Conservation (phyloP, 306 rosid species). For the Corylus avellana region DNA sequence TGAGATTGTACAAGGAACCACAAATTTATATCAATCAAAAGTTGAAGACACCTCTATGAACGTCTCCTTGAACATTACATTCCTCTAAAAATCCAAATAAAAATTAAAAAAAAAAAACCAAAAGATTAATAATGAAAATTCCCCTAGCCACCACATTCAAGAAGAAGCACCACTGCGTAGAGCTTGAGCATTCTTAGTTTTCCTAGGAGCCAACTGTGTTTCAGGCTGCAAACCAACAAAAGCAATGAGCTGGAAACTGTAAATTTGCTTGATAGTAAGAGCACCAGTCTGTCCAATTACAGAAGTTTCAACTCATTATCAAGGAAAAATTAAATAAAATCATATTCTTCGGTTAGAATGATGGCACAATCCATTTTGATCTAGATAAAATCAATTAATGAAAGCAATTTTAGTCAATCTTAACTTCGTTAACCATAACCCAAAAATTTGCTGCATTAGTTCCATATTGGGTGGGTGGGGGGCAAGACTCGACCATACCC, state of each 20-base stretch:
- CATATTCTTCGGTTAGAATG: not conserved
- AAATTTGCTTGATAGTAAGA: not conserved
- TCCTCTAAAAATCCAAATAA: too few species aligned
- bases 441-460: too few species aligned
- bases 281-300: not conserved
- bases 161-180: slow-evolving; percentile 75
- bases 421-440: not conserved
- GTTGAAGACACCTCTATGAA: too few species aligned
- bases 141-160: slow-evolving; percentile 20
- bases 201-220: slow-evolving; percentile 73
- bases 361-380: not conserved
- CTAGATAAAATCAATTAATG: not conserved
- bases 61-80: too few species aligned
- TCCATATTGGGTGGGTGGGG: too few species aligned
- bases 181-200: slow-evolving; percentile 63
- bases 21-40: too few species aligned
- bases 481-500: too few species aligned
- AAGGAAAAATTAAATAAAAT: not conserved
- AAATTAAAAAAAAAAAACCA: too few species aligned
- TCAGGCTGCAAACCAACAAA: slow-evolving; percentile 53
- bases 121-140: too few species aligned
- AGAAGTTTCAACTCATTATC: not conserved
- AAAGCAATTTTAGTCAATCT: not conserved
- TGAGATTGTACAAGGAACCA: too few species aligned
- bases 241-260: not conserved